phyloP scores from a whole-genome alignment of 2,329 filamentous ascomycete species.

The Pseudogymnoascus sp. region DNA sequence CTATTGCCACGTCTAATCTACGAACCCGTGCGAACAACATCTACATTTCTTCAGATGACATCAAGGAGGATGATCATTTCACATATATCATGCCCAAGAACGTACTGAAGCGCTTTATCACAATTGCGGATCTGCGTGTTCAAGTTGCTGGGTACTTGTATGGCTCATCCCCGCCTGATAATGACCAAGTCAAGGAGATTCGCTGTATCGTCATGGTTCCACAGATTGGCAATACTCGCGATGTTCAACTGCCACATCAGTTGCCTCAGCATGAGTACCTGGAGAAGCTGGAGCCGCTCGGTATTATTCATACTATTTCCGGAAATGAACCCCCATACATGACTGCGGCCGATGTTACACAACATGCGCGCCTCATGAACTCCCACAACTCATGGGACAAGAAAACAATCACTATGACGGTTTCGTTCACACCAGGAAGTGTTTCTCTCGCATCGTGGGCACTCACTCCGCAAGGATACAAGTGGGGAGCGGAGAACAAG shows the following conservation, averaged over 20 bases:
- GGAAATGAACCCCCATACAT: slow-evolving; percentile 96
- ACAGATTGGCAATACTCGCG: slow-evolving; percentile 87
- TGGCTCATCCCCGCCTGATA: slow-evolving; percentile 84
- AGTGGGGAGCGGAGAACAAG: slow-evolving; percentile 95
- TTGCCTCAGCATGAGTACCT: slow-evolving; percentile 90
- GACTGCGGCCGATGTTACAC: slow-evolving; percentile 89
- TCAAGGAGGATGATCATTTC: slow-evolving; percentile 67
- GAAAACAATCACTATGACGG: slow-evolving; percentile 89
- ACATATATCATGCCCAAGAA: slow-evolving; percentile 99
- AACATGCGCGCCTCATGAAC: slow-evolving; percentile 84
- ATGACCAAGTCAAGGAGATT: slow-evolving; percentile 94
- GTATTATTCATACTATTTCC: slow-evolving; percentile 90
- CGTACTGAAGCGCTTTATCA: slow-evolving; percentile 95
- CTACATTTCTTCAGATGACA: slow-evolving; percentile 93
- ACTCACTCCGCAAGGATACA: slow-evolving; percentile 83
- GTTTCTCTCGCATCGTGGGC: slow-evolving; percentile 93
- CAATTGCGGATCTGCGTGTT: slow-evolving; percentile 88
- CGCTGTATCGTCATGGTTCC: slow-evolving; percentile 96
- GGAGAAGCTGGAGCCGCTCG: slow-evolving; percentile 76
- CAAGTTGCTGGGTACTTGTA: slow-evolving; percentile 96
- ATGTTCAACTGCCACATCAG: slow-evolving; percentile 82
- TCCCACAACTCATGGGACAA: slow-evolving; percentile 71
- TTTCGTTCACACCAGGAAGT: slow-evolving; percentile 92
- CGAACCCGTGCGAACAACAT: slow-evolving; percentile 95
- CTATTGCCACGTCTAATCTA: slow-evolving; percentile 92